Percentiles rank a stretch among this genome's conserved stretches.
phyloP scores from a whole-genome alignment of 2,329 filamentous ascomycete genomes.

The Hypoxylon sp. region DNA sequence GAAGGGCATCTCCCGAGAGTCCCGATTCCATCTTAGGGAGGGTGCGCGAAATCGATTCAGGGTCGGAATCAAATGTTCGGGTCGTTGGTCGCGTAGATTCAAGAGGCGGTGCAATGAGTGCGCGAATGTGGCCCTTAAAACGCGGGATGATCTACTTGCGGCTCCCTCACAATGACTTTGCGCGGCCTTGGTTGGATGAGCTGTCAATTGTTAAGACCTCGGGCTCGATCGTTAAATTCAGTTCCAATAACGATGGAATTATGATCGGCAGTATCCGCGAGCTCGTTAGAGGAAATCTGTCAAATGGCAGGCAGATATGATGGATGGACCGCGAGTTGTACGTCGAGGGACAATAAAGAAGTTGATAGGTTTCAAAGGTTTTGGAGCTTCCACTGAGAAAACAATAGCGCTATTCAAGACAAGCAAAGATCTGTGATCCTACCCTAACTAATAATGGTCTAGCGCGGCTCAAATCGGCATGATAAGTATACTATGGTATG shows the following conservation, averaged over 20 bases:
- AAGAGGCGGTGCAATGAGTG: neutral
- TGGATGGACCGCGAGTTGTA: conserved; percentile 2
- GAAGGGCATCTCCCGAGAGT: conserved; percentile 40
- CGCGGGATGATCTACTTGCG: neutral
- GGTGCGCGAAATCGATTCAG: neutral
- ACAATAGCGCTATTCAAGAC: conserved; percentile 32
- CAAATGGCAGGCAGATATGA: neutral
- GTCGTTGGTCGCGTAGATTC: neutral
- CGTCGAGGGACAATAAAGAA: conserved; percentile 30
- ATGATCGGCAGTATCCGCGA: conserved; percentile 3
- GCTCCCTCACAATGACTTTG: conserved; percentile 2
- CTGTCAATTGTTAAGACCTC: neutral
- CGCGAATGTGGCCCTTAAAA: neutral
- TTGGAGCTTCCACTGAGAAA: conserved; percentile 36
- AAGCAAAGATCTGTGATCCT: conserved; percentile 26
- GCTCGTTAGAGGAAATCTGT: conserved; percentile 1
- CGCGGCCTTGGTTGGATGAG: neutral
- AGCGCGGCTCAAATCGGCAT: conserved; percentile 34
- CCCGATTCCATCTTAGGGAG: conserved; percentile 52
- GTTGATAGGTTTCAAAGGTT: conserved; percentile 34
- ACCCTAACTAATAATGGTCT: conserved; percentile 16
- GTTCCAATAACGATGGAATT: neutral
- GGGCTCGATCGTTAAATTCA: neutral
- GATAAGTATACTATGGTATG: neutral
- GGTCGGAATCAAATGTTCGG: neutral